These are phyloP conservation scores for Xerocomus amazonicus DNA, from an alignment of 1,284 basidiomycete genomes.

Conservation along the genomic window DNA sequence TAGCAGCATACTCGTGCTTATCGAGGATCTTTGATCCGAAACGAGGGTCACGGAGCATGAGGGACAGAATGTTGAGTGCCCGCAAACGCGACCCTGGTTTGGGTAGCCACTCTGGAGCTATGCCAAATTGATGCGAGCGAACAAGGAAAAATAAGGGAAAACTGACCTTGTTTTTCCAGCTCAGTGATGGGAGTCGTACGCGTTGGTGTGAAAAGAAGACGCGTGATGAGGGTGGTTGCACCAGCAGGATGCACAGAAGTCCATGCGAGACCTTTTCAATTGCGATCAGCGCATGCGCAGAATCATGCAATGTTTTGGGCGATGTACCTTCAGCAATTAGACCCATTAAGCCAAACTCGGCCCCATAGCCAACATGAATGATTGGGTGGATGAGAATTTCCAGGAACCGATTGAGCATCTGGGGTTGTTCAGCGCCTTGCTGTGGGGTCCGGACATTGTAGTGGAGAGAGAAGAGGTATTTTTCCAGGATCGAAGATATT, in stretches of 20 bases:
- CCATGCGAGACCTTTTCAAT: slow-evolving; percentile 43
- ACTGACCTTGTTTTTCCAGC: slow-evolving; percentile 18
- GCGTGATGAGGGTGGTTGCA: slow-evolving; percentile 30
- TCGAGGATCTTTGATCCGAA: slow-evolving; percentile 28
- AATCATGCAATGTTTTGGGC: not conserved
- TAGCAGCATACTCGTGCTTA: slow-evolving; percentile 29
- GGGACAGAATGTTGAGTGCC: slow-evolving; percentile 38
- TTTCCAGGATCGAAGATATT: slow-evolving; percentile 23
- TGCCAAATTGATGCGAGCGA: slow-evolving; percentile 2
- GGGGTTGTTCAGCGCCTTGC: slow-evolving; percentile 36
- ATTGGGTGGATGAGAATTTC: slow-evolving; percentile 61
- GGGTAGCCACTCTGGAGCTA: slow-evolving; percentile 21
- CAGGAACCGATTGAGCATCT: slow-evolving; percentile 61
- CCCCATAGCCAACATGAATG: slow-evolving; percentile 62
- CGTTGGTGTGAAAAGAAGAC: slow-evolving; percentile 27
- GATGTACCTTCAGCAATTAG: slow-evolving; percentile 58
- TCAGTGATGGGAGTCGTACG: slow-evolving; percentile 31
- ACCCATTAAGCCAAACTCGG: slow-evolving; percentile 60
- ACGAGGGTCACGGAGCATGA: slow-evolving; percentile 38
- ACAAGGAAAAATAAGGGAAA: not conserved
- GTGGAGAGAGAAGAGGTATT: slow-evolving; percentile 26
- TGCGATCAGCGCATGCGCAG: not conserved
- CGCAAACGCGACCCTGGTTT: slow-evolving; percentile 30
- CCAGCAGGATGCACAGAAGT: slow-evolving; percentile 39
- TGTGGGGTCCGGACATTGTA: slow-evolving; percentile 25